phyloP scores from a whole-genome alignment of 352 stramenopile genomes.

The Salisapilia sapeloensis region DNA sequence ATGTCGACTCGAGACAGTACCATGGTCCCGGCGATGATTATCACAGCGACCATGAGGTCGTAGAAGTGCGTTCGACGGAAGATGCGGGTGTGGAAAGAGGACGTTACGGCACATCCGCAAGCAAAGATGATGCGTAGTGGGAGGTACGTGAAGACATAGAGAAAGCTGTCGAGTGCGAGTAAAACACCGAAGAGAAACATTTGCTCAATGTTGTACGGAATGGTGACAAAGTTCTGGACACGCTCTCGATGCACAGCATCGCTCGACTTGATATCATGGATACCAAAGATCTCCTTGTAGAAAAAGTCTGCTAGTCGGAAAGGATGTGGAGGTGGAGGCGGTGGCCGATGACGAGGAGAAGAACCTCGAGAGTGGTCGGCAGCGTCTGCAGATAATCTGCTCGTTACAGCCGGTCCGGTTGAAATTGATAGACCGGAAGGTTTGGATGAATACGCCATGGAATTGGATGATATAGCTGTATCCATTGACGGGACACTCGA shows the following conservation, averaged over 20 bases:
- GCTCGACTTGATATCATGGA: conserved; percentile 60
- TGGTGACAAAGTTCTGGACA: conserved; percentile 68
- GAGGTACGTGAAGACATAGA: conserved; percentile 95
- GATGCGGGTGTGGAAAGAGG: conserved; percentile 44
- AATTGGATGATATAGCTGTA: neutral
- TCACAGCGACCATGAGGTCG: conserved; percentile 82
- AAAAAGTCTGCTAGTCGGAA: conserved; percentile 65
- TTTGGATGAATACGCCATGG: neutral
- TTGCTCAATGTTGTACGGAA: conserved; percentile 57
- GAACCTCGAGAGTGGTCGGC: neutral
- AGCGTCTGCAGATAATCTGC: neutral
- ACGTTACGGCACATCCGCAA: conserved; percentile 56
- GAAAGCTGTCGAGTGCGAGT: conserved; percentile 92
- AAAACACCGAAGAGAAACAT: conserved; percentile 87
- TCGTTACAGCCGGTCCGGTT: neutral
- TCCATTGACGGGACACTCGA: no score
- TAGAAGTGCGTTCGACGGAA: conserved; percentile 84
- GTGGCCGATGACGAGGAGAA: neutral
- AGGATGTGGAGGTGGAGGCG: conserved; percentile 13
- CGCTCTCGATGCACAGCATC: conserved; percentile 63
- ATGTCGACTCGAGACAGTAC: conserved; percentile 86
- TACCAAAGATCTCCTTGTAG: conserved; percentile 74
- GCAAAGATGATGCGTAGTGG: conserved; percentile 82
- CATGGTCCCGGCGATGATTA: conserved; percentile 56
- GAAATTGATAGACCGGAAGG: neutral